These are phyloP conservation scores for Amphicarpaea edgeworthii DNA, from an alignment of 306 rosid species.

Conservation along the genomic window DNA sequence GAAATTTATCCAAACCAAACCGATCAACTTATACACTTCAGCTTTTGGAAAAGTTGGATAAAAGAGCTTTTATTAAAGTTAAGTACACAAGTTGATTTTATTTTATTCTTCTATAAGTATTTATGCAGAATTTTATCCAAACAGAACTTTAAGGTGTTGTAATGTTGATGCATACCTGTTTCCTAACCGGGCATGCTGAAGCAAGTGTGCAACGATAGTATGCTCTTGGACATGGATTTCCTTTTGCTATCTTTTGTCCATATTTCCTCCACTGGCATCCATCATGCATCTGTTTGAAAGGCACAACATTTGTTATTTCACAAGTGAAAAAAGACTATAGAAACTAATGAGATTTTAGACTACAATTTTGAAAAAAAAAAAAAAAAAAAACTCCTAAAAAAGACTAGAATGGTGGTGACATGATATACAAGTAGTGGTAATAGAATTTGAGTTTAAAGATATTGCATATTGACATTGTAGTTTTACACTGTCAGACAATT, in stretches of 20 bases:
- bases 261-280: constrained; percentile 13
- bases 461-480: too few relatives aligned
- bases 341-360: background rate
- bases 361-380: background rate
- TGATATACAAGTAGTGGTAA: background rate
- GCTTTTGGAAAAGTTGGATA: background rate
- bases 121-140: background rate
- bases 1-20: too few relatives aligned
- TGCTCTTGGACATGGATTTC: constrained; percentile 21
- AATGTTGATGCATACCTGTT: background rate
- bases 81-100: background rate
- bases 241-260: constrained; percentile 4
- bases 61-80: background rate
- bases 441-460: too few relatives aligned
- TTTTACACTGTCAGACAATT: too few relatives aligned
- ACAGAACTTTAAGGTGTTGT: background rate
- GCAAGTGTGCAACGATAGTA: constrained; percentile 8
- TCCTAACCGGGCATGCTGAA: constrained; percentile 12
- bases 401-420: background rate
- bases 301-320: background rate
- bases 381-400: background rate
- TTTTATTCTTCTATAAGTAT: background rate
- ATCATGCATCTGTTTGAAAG: constrained; percentile 1
- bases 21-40: background rate
- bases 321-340: background rate